Conservation (phyloP, 2,329 filamentous ascomycete species). For the Bipolaris sorokiniana region DNA sequence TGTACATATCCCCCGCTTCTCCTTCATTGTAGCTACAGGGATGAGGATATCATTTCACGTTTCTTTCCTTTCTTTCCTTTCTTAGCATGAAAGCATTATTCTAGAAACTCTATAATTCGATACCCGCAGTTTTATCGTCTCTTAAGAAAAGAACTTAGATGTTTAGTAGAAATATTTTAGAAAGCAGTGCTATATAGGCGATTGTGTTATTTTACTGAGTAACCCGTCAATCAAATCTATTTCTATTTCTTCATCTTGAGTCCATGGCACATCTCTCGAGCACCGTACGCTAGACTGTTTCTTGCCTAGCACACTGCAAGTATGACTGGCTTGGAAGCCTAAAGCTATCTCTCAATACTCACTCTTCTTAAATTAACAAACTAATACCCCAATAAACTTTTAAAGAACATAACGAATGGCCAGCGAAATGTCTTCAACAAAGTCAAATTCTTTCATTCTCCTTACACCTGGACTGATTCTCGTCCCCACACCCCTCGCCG, state of each 20-base stretch:
- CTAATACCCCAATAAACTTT: too few relatives aligned
- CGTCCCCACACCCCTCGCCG: conserved; percentile 4
- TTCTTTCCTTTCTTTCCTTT: not conserved
- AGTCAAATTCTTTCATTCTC: not conserved
- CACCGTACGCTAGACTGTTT: not conserved
- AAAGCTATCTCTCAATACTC: not conserved
- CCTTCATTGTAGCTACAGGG: not conserved
- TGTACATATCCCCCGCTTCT: conserved; percentile 2
- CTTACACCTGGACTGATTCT: conserved; percentile 3
- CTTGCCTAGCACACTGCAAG: not conserved
- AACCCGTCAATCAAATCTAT: too few relatives aligned
- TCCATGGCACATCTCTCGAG: not conserved
- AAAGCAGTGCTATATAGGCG: too few relatives aligned
- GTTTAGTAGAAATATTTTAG: too few relatives aligned
- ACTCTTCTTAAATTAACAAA: not conserved
- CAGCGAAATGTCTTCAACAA: not conserved
- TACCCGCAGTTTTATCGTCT: not conserved
- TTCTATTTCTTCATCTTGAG: not conserved
- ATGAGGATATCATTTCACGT: too few relatives aligned
- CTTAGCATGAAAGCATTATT: not conserved
- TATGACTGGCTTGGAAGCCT: conserved; percentile 1
- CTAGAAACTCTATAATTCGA: not conserved
- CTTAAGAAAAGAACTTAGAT: too few relatives aligned
- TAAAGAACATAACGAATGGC: not conserved
- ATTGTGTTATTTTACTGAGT: too few relatives aligned